Percentiles rank a stretch among this genome's conserved stretches.
phyloP scores from a whole-genome alignment of 352 stramenopile species.

The Phytophthora sp. region DNA sequence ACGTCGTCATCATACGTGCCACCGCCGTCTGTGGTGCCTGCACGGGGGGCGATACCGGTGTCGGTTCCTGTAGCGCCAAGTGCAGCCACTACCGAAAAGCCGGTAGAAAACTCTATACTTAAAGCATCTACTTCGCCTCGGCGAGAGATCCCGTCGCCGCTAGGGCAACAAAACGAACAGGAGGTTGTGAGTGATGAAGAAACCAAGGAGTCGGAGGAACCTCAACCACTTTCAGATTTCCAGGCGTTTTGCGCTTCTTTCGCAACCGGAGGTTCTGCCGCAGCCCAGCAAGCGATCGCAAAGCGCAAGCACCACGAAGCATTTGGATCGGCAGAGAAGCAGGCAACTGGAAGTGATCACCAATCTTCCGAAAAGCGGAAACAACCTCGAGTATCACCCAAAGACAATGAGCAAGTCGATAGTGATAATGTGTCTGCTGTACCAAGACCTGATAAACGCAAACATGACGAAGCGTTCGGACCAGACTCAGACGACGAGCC shows the following conservation, averaged over 20 bases:
- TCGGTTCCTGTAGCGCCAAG: neutral
- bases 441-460: conserved; percentile 33
- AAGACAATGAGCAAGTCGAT: neutral
- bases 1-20: neutral
- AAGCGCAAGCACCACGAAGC: conserved; percentile 38
- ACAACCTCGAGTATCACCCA: conserved; percentile 3
- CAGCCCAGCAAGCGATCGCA: conserved; percentile 15
- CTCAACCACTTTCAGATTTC: conserved; percentile 22
- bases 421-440: neutral
- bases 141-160: neutral
- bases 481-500: conserved; percentile 1
- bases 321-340: conserved; percentile 22
- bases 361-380: conserved; percentile 14
- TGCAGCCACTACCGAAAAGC: too few relatives aligned
- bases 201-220: conserved; percentile 12
- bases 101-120: neutral
- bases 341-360: neutral
- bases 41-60: neutral
- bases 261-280: conserved; percentile 26
- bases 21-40: neutral
- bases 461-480: conserved; percentile 18
- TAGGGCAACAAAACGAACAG: conserved; percentile 4
- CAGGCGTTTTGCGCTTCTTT: conserved; percentile 43
- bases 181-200: conserved; percentile 13
- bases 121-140: neutral